These are phyloP conservation scores for Alternaria tenuissima DNA, from an alignment of 2,329 filamentous ascomycete species.

Conservation along the genomic window DNA sequence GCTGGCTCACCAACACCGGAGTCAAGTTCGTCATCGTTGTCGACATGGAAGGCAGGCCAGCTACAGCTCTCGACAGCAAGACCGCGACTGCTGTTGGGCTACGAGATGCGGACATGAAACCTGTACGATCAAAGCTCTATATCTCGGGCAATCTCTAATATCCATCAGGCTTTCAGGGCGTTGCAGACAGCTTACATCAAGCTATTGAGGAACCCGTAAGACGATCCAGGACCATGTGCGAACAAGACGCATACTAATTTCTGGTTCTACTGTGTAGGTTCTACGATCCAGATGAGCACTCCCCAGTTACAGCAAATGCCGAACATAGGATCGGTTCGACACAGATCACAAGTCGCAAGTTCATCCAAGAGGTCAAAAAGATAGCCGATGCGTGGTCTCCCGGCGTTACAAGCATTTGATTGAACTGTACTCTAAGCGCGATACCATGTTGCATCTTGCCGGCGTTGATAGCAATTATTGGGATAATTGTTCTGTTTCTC, in stretches of 20 bases:
- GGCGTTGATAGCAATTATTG: constrained; percentile 29
- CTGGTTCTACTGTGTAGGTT: constrained; percentile 82
- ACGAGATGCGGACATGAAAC: constrained; percentile 85
- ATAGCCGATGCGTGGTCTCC: constrained; percentile 88
- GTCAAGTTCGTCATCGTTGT: constrained; percentile 90
- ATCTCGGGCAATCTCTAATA: constrained; percentile 10
- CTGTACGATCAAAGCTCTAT: constrained; percentile 60
- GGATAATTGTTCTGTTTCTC: background rate
- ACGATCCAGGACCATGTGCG: no score
- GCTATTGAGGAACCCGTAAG: constrained; percentile 77
- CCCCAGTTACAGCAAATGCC: constrained; percentile 63
- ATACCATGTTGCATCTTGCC: constrained; percentile 37
- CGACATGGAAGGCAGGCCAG: constrained; percentile 80
- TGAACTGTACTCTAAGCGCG: constrained; percentile 8
- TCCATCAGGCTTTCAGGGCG: constrained; percentile 77
- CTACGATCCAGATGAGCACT: constrained; percentile 86
- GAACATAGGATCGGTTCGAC: constrained; percentile 57
- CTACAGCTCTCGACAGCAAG: constrained; percentile 45
- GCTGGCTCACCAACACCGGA: constrained; percentile 95
- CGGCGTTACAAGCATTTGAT: constrained; percentile 69
- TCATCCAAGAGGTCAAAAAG: constrained; percentile 80
- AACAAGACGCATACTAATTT: background rate
- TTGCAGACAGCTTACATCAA: constrained; percentile 92
- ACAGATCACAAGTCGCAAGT: constrained; percentile 82
- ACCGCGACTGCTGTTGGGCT: constrained; percentile 67